Evolutionary conservation across 176 grass and related monocot species (phyloP), one percentile per base, ranked within the genome.

Genomic region (Phyllostachys edulis): DNA sequence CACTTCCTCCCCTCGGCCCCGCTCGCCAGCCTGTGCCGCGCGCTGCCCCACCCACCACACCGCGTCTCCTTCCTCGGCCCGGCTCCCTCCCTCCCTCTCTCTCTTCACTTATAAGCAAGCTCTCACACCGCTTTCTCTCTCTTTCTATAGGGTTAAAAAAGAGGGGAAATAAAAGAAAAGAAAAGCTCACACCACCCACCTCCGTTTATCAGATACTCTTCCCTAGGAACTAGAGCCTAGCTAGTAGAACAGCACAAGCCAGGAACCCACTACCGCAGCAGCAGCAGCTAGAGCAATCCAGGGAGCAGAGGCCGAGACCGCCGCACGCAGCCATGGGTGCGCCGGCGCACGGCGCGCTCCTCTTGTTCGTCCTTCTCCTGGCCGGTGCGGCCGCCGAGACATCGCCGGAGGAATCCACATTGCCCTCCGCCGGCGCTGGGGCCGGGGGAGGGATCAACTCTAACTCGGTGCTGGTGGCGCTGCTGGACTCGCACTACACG

Each of bases 401-500:
- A 5, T 24, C 84, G 73, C 83, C 38, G 44, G 75, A 76, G 63
- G 50, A 70, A 79, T 67, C 87, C 77, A 79, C 89, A 89, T 94
- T 88, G 81, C 49, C 90, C 9, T 62, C 67, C 4, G 18, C 2
- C 18, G 51, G 2, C 6, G 8, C 15, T 0, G 13, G 2, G 6
- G 44, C 20, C 5, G 56, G 37, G 12, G 67, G 18, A 3, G 82
- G 84, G 37, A 80, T 92, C 16, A 84, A 71, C 84, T 92, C 87
- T 63, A 94, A 91, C 89, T 94, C 86, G 5, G 86, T 94, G 9
- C 63, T 94, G 3, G 86, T 94, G 41, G 83, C 92, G 7, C 55
- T 94, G 20, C 92, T 94, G 11, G 89, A 91, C 83, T 94, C 86
- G 44, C 92, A 83, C 76, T 94, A 94, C 79, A 94, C 92, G 42